Evolutionary conservation across 352 stramenopile species (phyloP).

Genomic region (Phytophthora pluvialis): DNA sequence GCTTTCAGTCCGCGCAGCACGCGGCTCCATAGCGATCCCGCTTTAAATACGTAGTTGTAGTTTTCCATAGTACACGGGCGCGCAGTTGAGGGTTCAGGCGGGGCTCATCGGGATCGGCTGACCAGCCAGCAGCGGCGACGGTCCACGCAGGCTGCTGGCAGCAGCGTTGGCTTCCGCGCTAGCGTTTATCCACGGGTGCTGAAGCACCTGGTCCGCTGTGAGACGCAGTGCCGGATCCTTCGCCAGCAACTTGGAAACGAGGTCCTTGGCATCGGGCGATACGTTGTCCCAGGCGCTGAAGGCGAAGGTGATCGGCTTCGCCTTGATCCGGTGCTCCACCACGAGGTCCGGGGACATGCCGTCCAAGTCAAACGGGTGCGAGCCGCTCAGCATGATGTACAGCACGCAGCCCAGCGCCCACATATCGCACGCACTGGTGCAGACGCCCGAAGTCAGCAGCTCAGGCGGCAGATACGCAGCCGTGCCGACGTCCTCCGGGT

Average conservation of each 20-base stretch:
- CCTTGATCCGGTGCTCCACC: slow-evolving; percentile 84
- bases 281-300: slow-evolving; percentile 70
- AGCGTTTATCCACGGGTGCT: slow-evolving; percentile 90
- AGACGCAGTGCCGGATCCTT: slow-evolving; percentile 86
- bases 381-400: slow-evolving; percentile 94
- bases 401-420: slow-evolving; percentile 93
- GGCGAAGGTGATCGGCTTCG: slow-evolving; percentile 56
- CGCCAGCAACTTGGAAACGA: slow-evolving; percentile 88
- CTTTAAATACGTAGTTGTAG: slow-evolving; percentile 39
- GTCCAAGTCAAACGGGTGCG: slow-evolving; percentile 93
- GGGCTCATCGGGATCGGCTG: slow-evolving; percentile 34
- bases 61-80: slow-evolving; percentile 26
- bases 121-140: slow-evolving; percentile 31
- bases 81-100: slow-evolving; percentile 14
- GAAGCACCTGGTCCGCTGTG: slow-evolving; percentile 90
- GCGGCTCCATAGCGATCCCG: not conserved
- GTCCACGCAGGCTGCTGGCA: slow-evolving; percentile 11
- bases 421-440: slow-evolving; percentile 76
- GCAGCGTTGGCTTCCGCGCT: slow-evolving; percentile 16
- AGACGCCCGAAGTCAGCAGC: slow-evolving; percentile 55
- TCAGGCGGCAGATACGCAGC: slow-evolving; percentile 75
- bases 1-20: not conserved
- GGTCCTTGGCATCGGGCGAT: slow-evolving; percentile 89
- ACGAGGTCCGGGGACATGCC: slow-evolving; percentile 83
- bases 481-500: slow-evolving; percentile 74